Conservation (phyloP, 1,139 yeast genomes). For the Nakaseomyces delphensis region DNA sequence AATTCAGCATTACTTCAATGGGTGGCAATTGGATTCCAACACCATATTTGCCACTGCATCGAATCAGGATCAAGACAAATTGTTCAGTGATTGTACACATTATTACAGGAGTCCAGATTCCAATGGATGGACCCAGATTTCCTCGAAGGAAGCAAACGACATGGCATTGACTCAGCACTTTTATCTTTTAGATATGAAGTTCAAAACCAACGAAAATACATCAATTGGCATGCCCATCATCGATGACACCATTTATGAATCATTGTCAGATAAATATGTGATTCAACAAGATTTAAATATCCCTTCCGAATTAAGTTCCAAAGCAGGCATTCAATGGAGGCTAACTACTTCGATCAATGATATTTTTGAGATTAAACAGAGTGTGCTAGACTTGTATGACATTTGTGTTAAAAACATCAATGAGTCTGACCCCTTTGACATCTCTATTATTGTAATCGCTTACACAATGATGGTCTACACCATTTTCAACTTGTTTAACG, state of each 20-base stretch:
- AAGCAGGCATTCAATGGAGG: conserved; percentile 50
- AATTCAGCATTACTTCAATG: conserved; percentile 61
- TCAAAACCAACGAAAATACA: conserved; percentile 15
- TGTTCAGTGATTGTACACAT: conserved; percentile 25
- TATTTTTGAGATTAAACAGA: conserved; percentile 56
- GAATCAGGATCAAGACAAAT: conserved; percentile 15
- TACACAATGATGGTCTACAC: conserved; percentile 89
- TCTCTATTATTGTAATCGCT: conserved; percentile 70
- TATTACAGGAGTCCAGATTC: conserved; percentile 18
- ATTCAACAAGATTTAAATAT: conserved; percentile 20
- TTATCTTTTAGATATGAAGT: conserved; percentile 25
- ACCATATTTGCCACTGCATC: conserved; percentile 15
- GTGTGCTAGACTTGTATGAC: conserved; percentile 39
- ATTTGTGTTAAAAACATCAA: conserved; percentile 48
- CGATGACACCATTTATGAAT: conserved; percentile 19
- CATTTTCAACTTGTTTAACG: conserved; percentile 63
- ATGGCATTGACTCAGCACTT: conserved; percentile 19
- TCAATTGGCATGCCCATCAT: conserved; percentile 17
- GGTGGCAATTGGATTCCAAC: conserved; percentile 24
- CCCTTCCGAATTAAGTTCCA: conserved; percentile 27
- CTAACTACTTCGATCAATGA: conserved; percentile 53
- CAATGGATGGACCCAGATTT: conserved; percentile 19
- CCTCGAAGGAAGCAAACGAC: conserved; percentile 17
- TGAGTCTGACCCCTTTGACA: conserved; percentile 83
- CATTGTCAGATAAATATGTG: conserved; percentile 20